Conservation (phyloP, 2,329 filamentous ascomycete genomes). For the Talaromyces sp. region DNA sequence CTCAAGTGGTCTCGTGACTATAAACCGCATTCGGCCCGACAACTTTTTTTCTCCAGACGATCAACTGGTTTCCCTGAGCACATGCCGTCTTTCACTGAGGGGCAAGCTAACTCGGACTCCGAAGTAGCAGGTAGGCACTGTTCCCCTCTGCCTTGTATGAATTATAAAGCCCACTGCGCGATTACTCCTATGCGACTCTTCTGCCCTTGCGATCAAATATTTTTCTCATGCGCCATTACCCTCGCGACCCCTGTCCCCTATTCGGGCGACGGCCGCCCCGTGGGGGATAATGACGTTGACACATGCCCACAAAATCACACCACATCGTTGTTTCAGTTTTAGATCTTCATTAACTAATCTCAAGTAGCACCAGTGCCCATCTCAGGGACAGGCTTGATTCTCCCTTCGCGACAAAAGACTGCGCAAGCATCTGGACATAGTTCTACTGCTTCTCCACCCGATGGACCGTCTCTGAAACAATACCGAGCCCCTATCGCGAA, state of each 20-base stretch:
- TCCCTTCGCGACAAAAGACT: constrained; percentile 27
- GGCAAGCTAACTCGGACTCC: constrained; percentile 22
- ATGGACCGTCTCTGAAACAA: constrained; percentile 30
- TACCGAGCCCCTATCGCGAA: constrained; percentile 31
- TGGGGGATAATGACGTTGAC: background rate
- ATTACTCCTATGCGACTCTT: constrained; percentile 11
- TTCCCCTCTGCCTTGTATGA: constrained; percentile 11
- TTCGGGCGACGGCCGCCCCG: background rate
- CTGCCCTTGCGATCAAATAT: background rate
- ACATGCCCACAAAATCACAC: background rate
- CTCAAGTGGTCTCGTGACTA: constrained; percentile 3
- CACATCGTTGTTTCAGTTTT: background rate
- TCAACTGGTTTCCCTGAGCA: constrained; percentile 11
- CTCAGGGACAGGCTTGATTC: constrained; percentile 30
- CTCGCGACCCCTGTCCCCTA: background rate
- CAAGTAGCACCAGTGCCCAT: constrained; percentile 30
- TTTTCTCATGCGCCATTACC: background rate
- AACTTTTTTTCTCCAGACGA: background rate
- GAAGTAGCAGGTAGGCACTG: constrained; percentile 35
- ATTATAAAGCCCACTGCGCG: constrained; percentile 12
- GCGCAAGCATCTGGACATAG: constrained; percentile 21
- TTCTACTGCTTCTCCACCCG: constrained; percentile 20
- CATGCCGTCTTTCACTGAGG: constrained; percentile 36
- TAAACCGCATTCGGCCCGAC: background rate
- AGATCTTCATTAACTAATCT: constrained; percentile 23